Conservation (phyloP, 2,329 filamentous ascomycete species). For the Aspergillus puulaauensis region DNA sequence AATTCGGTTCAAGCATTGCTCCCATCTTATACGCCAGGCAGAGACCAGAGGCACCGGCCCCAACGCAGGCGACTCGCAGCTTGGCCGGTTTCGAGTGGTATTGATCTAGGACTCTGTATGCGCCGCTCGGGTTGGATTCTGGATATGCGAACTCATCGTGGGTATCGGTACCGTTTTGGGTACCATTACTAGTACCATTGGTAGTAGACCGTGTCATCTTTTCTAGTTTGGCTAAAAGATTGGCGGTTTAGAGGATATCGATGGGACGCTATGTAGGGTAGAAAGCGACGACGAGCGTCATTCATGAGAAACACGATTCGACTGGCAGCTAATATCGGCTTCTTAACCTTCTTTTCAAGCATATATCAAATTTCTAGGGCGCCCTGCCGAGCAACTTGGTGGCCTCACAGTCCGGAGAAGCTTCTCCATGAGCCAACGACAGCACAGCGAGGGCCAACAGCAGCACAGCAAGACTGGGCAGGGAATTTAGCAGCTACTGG, state of each 20-base stretch:
- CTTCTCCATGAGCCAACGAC: not conserved
- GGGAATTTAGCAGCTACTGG: not conserved
- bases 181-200: not conserved
- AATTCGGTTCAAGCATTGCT: not conserved
- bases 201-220: too few relatives aligned
- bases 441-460: too few relatives aligned
- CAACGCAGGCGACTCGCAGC: not conserved
- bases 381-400: not conserved
- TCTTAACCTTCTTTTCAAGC: not conserved
- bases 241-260: too few relatives aligned
- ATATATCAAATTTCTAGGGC: not conserved
- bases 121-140: not conserved
- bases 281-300: too few relatives aligned
- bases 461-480: too few relatives aligned
- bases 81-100: not conserved
- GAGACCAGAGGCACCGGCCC: not conserved
- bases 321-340: too few relatives aligned
- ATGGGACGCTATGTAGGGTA: too few relatives aligned
- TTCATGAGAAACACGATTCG: too few relatives aligned
- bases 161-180: not conserved
- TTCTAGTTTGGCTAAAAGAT: too few relatives aligned
- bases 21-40: not conserved
- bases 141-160: not conserved
- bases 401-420: not conserved
- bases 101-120: not conserved